Evolutionary conservation across 768 basidiomycete genomes (phyloP).

Genomic region (Boletus speciosus): DNA sequence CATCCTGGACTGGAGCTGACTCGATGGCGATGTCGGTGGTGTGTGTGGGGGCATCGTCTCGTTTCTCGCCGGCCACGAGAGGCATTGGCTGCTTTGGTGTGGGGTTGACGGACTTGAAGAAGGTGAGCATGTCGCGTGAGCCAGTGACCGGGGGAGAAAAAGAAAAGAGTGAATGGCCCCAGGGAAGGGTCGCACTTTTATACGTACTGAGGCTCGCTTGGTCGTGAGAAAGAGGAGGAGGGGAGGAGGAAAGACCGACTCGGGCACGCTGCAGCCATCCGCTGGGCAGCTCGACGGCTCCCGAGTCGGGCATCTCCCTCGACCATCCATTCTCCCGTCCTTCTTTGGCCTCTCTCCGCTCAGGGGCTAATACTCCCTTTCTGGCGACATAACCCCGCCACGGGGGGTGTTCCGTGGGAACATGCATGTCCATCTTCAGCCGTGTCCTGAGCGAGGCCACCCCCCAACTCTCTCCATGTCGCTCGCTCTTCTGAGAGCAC

Average conservation of each 20-base stretch:
- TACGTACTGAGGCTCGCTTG: slow-evolving; percentile 27
- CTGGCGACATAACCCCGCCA: slow-evolving; percentile 3
- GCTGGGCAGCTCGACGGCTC: background rate
- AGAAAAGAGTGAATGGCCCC: background rate
- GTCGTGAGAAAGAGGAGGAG: slow-evolving; percentile 27
- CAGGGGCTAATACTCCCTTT: slow-evolving; percentile 8
- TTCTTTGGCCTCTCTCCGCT: background rate
- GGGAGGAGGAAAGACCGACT: background rate
- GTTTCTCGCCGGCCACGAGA: background rate
- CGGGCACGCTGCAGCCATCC: background rate
- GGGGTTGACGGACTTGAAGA: slow-evolving; percentile 20
- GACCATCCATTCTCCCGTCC: too few species aligned
- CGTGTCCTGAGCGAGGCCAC: background rate
- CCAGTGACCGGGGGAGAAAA: background rate
- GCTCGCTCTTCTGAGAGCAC: slow-evolving; percentile 37
- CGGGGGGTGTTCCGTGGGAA: slow-evolving; percentile 18
- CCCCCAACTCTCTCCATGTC: slow-evolving; percentile 34
- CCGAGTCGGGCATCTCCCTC: background rate
- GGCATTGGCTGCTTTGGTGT: slow-evolving; percentile 10
- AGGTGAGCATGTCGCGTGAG: slow-evolving; percentile 18
- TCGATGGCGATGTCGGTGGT: slow-evolving; percentile 3
- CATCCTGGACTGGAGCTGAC: slow-evolving; percentile 1
- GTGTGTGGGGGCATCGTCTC: background rate
- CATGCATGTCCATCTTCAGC: background rate
- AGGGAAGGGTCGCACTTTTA: slow-evolving; percentile 13